A percentile compares a stretch with the other conserved stretches of the same genome.
These are phyloP conservation scores for Mollisia scopiformis DNA, from an alignment of 2,329 filamentous ascomycete genomes.

Conservation along the genomic window DNA sequence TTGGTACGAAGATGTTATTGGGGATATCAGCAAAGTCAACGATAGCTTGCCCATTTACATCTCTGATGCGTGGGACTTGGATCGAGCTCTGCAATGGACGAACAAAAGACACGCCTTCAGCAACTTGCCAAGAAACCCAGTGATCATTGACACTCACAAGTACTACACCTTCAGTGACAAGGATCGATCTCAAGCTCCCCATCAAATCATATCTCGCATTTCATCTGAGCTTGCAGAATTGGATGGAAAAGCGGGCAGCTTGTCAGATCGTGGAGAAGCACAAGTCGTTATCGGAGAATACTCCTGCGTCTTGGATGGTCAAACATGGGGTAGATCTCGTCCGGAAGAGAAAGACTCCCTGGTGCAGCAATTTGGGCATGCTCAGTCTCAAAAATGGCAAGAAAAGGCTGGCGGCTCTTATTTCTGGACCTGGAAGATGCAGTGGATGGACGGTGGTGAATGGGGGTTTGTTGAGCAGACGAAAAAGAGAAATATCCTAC, in stretches of 20 bases:
- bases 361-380: slow-evolving; percentile 49
- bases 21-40: slow-evolving; percentile 50
- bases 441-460: slow-evolving; percentile 62
- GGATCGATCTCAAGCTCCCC: slow-evolving; percentile 53
- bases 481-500: slow-evolving; percentile 45
- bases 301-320: slow-evolving; percentile 55
- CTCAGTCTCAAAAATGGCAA: slow-evolving; percentile 51
- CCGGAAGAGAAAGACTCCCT: slow-evolving; percentile 46
- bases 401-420: slow-evolving; percentile 53
- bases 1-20: slow-evolving; percentile 57
- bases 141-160: slow-evolving; percentile 61
- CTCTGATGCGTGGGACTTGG: slow-evolving; percentile 59
- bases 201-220: slow-evolving; percentile 52
- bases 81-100: slow-evolving; percentile 47
- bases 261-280: slow-evolving; percentile 51
- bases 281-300: slow-evolving; percentile 60
- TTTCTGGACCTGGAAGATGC: slow-evolving; percentile 65
- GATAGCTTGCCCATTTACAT: slow-evolving; percentile 56
- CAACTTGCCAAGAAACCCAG: slow-evolving; percentile 41
- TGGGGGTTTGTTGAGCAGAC: slow-evolving; percentile 61
- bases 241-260: slow-evolving; percentile 48
- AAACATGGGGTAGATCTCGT: slow-evolving; percentile 51
- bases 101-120: slow-evolving; percentile 41
- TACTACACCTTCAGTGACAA: slow-evolving; percentile 61
- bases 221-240: slow-evolving; percentile 47